Base-by-base conservation (phyloP, 1,284 basidiomycete species). In the Hypsizygus ulmarius region DNA sequence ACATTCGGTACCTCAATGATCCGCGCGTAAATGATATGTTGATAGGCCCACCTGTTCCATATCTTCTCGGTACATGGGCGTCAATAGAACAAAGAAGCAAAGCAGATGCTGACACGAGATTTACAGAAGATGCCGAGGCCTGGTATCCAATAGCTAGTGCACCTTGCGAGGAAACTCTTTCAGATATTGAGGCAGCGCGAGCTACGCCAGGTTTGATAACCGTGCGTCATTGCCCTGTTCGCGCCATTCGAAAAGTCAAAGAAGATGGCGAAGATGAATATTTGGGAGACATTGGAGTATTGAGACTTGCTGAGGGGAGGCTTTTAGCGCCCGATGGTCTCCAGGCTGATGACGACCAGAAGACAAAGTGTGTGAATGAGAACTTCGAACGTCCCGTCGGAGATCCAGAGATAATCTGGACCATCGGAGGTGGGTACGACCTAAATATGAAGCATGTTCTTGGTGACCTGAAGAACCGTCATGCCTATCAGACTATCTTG, bases 391-490 rank as follows among this genome's bases (percentile, higher is more conserved):
- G 63, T 43, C 50, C 59, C 32, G 47, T 58, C 9, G 77, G 79
- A 14, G 75, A 81, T 54, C 74, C 74, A 10, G 60, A 64, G 33
- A 78, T 81, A 42, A 56, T 73, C 12, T 82, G 77, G 77, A 71
- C 65, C n/a, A 58, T 81, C 32, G 79, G 78, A 45, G 68, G 81
- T 81, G 57, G 49, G 72, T 59, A 18, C 14, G 15, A 27, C 30
- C 27, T 19, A 38, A 15, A 41, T 37, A 27, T 30, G 10, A 9
- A 3, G 11, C 5, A n/a, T 21, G 18, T 29, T n/a, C 14, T 16
- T 19, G 9, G 32, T n/a, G 11, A 25, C 15, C 28, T 47, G 12
- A 21, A 21, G 14, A 29, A 21, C 18, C 39, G 7, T 25, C 4
- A 3, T 25, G 21, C 27, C 3, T 18, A 33, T 43, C 48, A 82